Conservation (phyloP, 2,329 filamentous ascomycete species). For the Colletotrichum siamense region DNA sequence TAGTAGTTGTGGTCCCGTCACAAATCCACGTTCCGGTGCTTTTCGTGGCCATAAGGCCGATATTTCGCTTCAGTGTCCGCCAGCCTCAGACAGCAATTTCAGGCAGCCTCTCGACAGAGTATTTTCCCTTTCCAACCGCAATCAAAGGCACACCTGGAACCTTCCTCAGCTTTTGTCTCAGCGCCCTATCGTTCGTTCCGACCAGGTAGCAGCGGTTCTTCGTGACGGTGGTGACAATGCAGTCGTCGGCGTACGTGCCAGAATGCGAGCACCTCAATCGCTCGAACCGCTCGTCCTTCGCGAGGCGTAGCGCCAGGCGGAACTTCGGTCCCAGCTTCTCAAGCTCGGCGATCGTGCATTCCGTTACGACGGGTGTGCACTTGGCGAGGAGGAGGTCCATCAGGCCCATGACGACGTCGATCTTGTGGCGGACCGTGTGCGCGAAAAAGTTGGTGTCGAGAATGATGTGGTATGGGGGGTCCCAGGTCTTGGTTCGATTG, state of each 20-base stretch:
- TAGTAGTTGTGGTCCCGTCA: neutral
- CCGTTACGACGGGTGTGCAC: neutral
- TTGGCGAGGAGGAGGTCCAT: neutral
- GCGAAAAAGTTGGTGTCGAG: neutral
- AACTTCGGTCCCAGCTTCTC: neutral
- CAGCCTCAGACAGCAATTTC: neutral
- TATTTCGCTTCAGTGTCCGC: neutral
- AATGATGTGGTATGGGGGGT: neutral
- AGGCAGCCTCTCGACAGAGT: neutral
- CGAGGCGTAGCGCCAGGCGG: neutral
- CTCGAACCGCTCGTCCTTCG: neutral
- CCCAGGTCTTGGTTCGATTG: neutral
- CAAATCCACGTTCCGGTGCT: neutral
- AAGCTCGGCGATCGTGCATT: neutral
- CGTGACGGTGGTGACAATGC: neutral
- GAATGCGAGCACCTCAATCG: neutral
- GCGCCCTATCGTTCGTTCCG: neutral
- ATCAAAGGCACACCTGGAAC: neutral
- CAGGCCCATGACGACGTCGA: neutral
- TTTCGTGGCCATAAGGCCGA: neutral
- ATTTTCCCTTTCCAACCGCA: neutral
- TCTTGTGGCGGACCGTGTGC: neutral
- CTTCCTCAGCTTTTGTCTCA: neutral
- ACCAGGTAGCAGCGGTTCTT: neutral
- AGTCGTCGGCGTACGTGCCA: neutral